Percentiles rank a stretch among this genome's conserved stretches.
phyloP scores from a whole-genome alignment of 1,139 yeast species.

The Pichia cactophila region DNA sequence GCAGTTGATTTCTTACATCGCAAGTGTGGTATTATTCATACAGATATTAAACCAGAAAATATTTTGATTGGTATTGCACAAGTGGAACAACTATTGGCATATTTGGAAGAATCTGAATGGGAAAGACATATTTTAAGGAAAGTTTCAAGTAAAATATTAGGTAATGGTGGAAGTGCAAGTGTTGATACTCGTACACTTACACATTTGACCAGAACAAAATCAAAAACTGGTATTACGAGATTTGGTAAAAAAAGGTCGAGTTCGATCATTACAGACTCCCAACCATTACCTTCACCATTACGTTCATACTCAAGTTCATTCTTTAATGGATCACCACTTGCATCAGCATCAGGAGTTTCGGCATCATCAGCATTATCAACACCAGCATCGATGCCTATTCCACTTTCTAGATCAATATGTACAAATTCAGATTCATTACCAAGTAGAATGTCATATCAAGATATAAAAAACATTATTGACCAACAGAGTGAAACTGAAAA shows the following conservation, averaged over 20 bases:
- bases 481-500: slow-evolving; percentile 19
- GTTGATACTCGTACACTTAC: slow-evolving; percentile 14
- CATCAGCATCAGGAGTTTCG: background rate
- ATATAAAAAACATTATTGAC: slow-evolving; percentile 21
- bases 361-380: background rate
- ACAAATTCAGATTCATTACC: slow-evolving; percentile 6
- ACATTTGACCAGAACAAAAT: slow-evolving; percentile 12
- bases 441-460: slow-evolving; percentile 20
- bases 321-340: slow-evolving; percentile 21
- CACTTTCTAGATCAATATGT: slow-evolving; percentile 12
- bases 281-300: slow-evolving; percentile 36
- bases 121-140: slow-evolving; percentile 28
- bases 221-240: slow-evolving; percentile 25
- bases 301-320: slow-evolving; percentile 25
- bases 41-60: slow-evolving; percentile 87
- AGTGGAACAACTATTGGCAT: slow-evolving; percentile 58
- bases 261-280: slow-evolving; percentile 63
- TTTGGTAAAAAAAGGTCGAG: slow-evolving; percentile 46
- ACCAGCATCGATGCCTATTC: slow-evolving; percentile 4
- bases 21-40: slow-evolving; percentile 84
- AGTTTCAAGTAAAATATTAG: slow-evolving; percentile 21
- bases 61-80: slow-evolving; percentile 75
- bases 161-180: slow-evolving; percentile 10
- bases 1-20: slow-evolving; percentile 78
- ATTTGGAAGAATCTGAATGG: slow-evolving; percentile 45